Evolutionary conservation across 768 basidiomycete genomes (phyloP), one percentile per base, ranked within the genome.

Genomic region (Trametes cingulata): DNA sequence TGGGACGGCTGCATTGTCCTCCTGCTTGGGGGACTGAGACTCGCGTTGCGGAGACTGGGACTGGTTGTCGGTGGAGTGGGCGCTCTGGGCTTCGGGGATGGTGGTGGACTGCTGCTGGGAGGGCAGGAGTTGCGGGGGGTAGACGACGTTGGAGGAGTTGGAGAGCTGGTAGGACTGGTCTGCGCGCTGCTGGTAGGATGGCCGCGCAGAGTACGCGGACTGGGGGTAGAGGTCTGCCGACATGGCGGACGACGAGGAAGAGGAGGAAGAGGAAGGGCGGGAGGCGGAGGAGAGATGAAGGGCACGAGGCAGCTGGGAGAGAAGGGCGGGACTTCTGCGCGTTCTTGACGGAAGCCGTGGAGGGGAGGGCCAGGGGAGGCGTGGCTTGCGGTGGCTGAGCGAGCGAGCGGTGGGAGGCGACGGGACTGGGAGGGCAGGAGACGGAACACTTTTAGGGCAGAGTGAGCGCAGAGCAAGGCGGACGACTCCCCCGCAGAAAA

Each of bases 181-280:
- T 55, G 66, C 67, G 69, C 25, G 72, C 64, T 74, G 71, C 70
- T 68, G 70, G 78, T 86, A 86, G 27, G 65, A 53, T 48, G 61
- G 41, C 35, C 69, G 70, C 49, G 67, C 61, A 40, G 65, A 67
- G 71, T 78, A 78, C 61, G 72, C 51, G 42, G 61, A 67, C 68
- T 73, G 72, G 70, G 78, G 76, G 70, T 76, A 80, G 76, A 80
- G 75, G 75, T 79, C 78, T 66, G 79, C 77, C 52, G 61, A 56
- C 75, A 75, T 78, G 62, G 53, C 49, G 59, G 54, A 54, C 19
- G 48, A 27, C 56, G 59, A 37, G 22, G 59, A 59, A 40, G 60
- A 35, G 53, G 49, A 20, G 37, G 43, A 24, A 35, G 47, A 14
- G 58, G 60, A 49, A 52, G 40, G 51, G 33, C n/a, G 52, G 25